Evolutionary conservation across 1,139 yeast genomes (phyloP).

Genomic region (Arxiozyma bovina): DNA sequence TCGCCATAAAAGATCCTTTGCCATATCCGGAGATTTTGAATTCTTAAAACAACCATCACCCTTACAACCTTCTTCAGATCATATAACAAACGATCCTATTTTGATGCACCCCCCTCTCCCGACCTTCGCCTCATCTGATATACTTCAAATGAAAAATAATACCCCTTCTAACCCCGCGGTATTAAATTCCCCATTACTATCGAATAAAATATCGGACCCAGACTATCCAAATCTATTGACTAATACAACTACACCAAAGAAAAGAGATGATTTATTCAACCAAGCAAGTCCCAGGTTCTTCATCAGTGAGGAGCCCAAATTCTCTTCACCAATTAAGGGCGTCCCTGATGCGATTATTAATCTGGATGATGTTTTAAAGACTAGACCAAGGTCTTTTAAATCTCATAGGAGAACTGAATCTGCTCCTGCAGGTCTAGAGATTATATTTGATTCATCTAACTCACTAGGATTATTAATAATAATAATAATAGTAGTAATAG

Average conservation of each 20-base stretch:
- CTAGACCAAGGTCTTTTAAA: constrained; percentile 26
- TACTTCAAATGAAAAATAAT: not conserved
- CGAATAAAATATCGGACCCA: constrained; percentile 1
- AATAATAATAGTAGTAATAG: not conserved
- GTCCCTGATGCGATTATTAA: constrained; percentile 59
- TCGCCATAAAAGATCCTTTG: constrained; percentile 62
- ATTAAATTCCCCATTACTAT: not conserved
- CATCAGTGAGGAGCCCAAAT: constrained; percentile 28
- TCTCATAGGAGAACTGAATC: constrained; percentile 42
- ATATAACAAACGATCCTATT: not conserved
- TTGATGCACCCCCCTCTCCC: constrained; percentile 8
- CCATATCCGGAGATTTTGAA: constrained; percentile 68
- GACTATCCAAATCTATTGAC: not conserved
- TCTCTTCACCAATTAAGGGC: constrained; percentile 28
- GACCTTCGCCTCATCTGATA: constrained; percentile 4
- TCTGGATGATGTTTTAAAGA: constrained; percentile 45
- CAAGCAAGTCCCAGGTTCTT: constrained; percentile 27
- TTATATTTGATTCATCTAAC: constrained; percentile 6
- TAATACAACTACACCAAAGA: constrained; percentile 5
- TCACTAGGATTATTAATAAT: not conserved
- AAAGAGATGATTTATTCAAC: not conserved
- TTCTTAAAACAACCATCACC: constrained; percentile 14
- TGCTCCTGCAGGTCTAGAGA: constrained; percentile 39
- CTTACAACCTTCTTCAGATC: not conserved
- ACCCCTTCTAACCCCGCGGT: not conserved